Evolutionary conservation across 257 asterid genomes (phyloP).

Genomic region (Anisodus acutangulus): DNA sequence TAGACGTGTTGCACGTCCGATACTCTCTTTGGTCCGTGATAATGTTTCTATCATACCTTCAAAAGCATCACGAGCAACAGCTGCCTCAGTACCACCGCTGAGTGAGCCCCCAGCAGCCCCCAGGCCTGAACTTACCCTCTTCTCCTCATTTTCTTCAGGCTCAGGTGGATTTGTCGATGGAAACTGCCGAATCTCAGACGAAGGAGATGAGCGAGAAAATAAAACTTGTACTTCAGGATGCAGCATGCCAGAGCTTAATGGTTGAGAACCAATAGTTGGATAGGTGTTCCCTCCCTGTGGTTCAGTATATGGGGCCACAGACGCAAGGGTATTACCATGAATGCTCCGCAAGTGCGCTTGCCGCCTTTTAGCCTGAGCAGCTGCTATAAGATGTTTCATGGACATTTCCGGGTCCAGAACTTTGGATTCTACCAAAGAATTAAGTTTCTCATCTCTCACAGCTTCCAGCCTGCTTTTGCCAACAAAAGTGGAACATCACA

Average conservation of each 20-base stretch:
- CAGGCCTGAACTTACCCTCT: slow-evolving; percentile 69
- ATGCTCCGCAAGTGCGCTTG: slow-evolving; percentile 62
- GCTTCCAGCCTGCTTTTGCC: slow-evolving; percentile 61
- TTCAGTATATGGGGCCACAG: slow-evolving; percentile 53
- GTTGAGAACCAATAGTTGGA: slow-evolving; percentile 53
- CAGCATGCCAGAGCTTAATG: slow-evolving; percentile 53
- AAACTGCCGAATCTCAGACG: slow-evolving; percentile 55
- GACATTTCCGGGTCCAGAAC: slow-evolving; percentile 59
- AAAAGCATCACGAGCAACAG: slow-evolving; percentile 99
- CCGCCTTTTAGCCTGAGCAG: slow-evolving; percentile 89
- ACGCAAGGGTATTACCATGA: slow-evolving; percentile 47
- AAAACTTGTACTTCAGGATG: slow-evolving; percentile 55
- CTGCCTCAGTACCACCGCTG: slow-evolving; percentile 94
- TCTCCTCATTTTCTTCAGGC: slow-evolving; percentile 64
- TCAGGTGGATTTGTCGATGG: slow-evolving; percentile 60
- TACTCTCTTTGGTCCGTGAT: slow-evolving; percentile 98
- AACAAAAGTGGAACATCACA: slow-evolving; percentile 42
- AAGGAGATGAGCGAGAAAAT: slow-evolving; percentile 54
- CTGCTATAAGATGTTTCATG: slow-evolving; percentile 90
- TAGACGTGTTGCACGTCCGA: slow-evolving; percentile 98
- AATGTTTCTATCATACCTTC: slow-evolving; percentile 99
- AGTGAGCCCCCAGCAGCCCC: slow-evolving; percentile 71
- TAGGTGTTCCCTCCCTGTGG: slow-evolving; percentile 55
- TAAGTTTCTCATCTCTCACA: slow-evolving; percentile 51
- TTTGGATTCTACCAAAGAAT: slow-evolving; percentile 49